Evolutionary conservation across 139 green algal genomes (phyloP).

Genomic region (Klebsormidium nitens): DNA sequence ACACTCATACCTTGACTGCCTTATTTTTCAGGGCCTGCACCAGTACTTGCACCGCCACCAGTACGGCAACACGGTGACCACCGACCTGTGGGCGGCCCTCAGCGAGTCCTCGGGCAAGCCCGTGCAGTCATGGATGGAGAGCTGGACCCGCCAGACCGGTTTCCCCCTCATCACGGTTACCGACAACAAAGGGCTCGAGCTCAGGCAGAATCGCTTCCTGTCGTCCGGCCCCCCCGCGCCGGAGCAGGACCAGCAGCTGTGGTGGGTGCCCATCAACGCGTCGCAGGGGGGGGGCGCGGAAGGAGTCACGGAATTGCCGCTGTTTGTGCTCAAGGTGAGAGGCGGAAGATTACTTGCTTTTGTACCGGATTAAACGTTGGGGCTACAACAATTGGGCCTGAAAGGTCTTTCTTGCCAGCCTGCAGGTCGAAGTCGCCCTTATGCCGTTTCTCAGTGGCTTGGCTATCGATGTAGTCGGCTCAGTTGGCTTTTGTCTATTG

Average conservation of each 20-base stretch:
- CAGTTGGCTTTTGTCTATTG: too few species aligned
- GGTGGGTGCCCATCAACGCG: constrained; percentile 33
- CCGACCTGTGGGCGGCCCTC: constrained; percentile 40
- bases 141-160: constrained; percentile 41
- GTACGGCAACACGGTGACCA: constrained; percentile 42
- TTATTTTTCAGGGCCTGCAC: constrained; percentile 31
- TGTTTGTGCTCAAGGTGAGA: constrained; percentile 27
- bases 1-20: too few species aligned
- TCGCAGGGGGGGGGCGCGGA: not conserved
- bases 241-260: constrained; percentile 33
- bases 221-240: constrained; percentile 15
- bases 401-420: too few species aligned
- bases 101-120: constrained; percentile 41
- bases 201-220: constrained; percentile 37
- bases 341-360: constrained; percentile 9
- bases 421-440: too few species aligned
- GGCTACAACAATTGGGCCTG: too few species aligned
- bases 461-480: too few species aligned
- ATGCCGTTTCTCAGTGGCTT: too few species aligned
- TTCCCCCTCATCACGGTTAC: constrained; percentile 42
- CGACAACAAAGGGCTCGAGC: constrained; percentile 1
- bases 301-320: constrained; percentile 1
- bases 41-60: constrained; percentile 42
- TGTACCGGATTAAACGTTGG: too few species aligned
- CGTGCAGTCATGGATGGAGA: constrained; percentile 39